A percentile compares a stretch with the other conserved stretches of the same genome.
Conservation (phyloP, 768 basidiomycete species). For the Gloeopeniophorella convolvens region DNA sequence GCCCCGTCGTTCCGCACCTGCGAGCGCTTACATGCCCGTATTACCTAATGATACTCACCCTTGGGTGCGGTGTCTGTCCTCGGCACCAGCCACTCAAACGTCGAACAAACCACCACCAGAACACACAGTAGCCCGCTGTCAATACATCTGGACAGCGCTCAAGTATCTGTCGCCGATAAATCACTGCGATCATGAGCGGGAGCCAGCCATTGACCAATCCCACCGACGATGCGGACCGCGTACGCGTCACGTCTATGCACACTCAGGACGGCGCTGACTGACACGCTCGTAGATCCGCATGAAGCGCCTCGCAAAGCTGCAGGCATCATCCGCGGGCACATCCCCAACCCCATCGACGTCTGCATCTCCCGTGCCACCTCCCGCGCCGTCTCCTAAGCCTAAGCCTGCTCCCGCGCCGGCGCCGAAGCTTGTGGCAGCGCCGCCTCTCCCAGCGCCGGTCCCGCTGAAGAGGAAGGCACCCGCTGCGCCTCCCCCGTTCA, state of each 20-base stretch:
- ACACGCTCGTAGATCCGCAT: slow-evolving; percentile 64
- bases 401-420: slow-evolving; percentile 23
- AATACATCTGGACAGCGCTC: too few species aligned
- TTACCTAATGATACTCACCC: too few species aligned
- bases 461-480: slow-evolving; percentile 45
- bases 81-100: too few species aligned
- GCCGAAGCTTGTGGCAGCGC: slow-evolving; percentile 26
- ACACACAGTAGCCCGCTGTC: too few species aligned
- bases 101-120: too few species aligned
- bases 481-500: slow-evolving; percentile 36
- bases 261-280: not conserved
- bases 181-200: slow-evolving; percentile 20
- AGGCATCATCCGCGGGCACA: slow-evolving; percentile 32
- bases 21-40: too few species aligned
- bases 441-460: slow-evolving; percentile 26
- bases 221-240: slow-evolving; percentile 76
- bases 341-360: slow-evolving; percentile 32
- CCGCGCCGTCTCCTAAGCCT: slow-evolving; percentile 30
- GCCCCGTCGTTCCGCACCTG: too few species aligned
- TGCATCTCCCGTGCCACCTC: slow-evolving; percentile 25
- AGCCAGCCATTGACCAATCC: slow-evolving; percentile 31
- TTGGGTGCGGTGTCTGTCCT: too few species aligned
- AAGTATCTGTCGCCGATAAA: too few species aligned
- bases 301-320: slow-evolving; percentile 85
- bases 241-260: slow-evolving; percentile 27